Conservation (phyloP, 140 eudicot species). For the Oenanthe javanica region DNA sequence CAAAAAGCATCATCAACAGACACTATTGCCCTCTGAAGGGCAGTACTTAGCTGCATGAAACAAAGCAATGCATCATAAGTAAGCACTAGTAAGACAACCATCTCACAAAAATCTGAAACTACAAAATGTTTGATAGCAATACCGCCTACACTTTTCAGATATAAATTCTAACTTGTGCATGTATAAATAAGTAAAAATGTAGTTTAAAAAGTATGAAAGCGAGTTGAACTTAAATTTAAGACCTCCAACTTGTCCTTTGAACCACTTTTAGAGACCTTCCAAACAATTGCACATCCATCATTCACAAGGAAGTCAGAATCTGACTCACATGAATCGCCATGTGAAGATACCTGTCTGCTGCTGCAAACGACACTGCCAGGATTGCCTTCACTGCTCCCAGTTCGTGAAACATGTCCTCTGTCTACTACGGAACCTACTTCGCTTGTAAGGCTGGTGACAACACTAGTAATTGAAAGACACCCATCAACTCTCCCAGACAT, state of each 20-base stretch:
- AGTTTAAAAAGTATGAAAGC: slow-evolving; percentile 13
- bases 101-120: slow-evolving; percentile 12
- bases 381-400: slow-evolving; percentile 6
- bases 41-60: slow-evolving; percentile 50
- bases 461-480: slow-evolving; percentile 8
- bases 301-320: slow-evolving; percentile 4
- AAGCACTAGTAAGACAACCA: background rate
- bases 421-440: background rate
- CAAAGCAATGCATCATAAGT: slow-evolving; percentile 12
- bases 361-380: slow-evolving; percentile 6
- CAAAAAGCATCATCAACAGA: slow-evolving; percentile 35
- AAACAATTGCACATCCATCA: background rate
- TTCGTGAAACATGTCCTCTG: slow-evolving; percentile 5
- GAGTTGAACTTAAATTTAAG: slow-evolving; percentile 4
- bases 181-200: slow-evolving; percentile 23
- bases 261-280: background rate
- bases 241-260: slow-evolving; percentile 5
- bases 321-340: slow-evolving; percentile 10
- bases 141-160: background rate
- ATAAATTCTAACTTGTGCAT: background rate
- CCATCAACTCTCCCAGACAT: background rate
- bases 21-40: slow-evolving; percentile 29
- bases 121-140: slow-evolving; percentile 13
- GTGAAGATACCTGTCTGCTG: slow-evolving; percentile 3
- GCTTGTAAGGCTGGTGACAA: background rate